phyloP scores from a whole-genome alignment of 371 early-diverging fungal genomes.

The Mortierella sp. region DNA sequence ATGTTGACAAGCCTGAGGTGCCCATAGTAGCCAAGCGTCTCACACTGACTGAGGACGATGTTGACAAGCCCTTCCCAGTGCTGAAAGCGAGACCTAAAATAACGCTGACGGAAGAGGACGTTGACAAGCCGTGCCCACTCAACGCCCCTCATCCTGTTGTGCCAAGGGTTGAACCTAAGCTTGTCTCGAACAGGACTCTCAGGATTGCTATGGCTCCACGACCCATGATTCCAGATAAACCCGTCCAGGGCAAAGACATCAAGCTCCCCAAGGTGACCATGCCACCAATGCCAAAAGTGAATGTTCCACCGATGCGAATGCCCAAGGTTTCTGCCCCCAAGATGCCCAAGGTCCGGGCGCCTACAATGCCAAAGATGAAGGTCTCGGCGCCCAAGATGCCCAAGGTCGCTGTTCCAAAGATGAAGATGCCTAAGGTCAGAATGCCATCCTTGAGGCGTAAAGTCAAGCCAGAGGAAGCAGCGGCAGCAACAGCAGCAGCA shows the following conservation, averaged over 20 bases:
- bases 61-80: conserved; percentile 17
- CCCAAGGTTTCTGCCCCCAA: conserved; percentile 1
- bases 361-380: conserved; percentile 7
- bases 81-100: conserved; percentile 9
- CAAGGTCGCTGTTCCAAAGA: neutral
- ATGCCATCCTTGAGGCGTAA: neutral
- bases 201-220: conserved; percentile 17
- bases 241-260: conserved; percentile 14
- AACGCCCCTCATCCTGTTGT: conserved; percentile 16
- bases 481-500: neutral
- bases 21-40: conserved; percentile 12
- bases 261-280: conserved; percentile 11
- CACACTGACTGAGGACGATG: conserved; percentile 37
- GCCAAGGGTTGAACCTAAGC: conserved; percentile 8
- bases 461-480: neutral
- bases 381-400: conserved; percentile 7
- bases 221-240: conserved; percentile 15
- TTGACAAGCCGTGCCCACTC: conserved; percentile 17
- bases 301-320: neutral
- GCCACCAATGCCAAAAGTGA: conserved; percentile 5
- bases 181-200: conserved; percentile 8
- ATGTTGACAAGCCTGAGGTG: conserved; percentile 28
- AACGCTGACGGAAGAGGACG: conserved; percentile 25
- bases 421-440: conserved; percentile 3
- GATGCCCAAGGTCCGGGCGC: conserved; percentile 1